Conservation (phyloP, 441 rosid species). For the Pelargonium citronellum region DNA sequence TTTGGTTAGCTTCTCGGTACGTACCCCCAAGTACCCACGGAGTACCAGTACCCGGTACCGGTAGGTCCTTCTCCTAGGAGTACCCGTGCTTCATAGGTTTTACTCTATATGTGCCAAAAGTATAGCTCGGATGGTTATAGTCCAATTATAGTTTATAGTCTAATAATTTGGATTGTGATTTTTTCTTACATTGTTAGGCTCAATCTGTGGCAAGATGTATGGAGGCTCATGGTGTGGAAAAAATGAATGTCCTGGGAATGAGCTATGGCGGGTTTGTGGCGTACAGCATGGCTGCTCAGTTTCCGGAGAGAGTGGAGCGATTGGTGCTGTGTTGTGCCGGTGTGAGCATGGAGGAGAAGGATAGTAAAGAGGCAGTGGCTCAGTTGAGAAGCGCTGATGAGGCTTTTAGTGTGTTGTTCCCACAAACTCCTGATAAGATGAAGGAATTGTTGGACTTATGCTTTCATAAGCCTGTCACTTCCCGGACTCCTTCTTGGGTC, state of each 20-base stretch:
- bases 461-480: slow-evolving; percentile 42
- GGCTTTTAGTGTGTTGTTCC: slow-evolving; percentile 44
- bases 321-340: slow-evolving; percentile 63
- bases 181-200: slow-evolving; percentile 26
- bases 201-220: slow-evolving; percentile 47
- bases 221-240: slow-evolving; percentile 40
- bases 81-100: too few relatives aligned
- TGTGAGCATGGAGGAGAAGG: slow-evolving; percentile 63
- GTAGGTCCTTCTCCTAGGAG: too few relatives aligned
- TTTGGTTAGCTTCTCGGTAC: too few relatives aligned
- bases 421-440: slow-evolving; percentile 45
- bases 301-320: slow-evolving; percentile 43
- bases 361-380: slow-evolving; percentile 50
- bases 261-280: slow-evolving; percentile 79
- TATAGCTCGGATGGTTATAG: too few relatives aligned
- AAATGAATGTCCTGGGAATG: slow-evolving; percentile 48
- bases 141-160: not conserved
- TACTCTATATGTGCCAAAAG: too few relatives aligned
- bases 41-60: too few relatives aligned
- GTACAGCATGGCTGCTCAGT: slow-evolving; percentile 66
- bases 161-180: not conserved
- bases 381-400: slow-evolving; percentile 46
- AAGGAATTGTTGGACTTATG: slow-evolving; percentile 38
- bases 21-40: too few relatives aligned
- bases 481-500: slow-evolving; percentile 38